Conservation (phyloP, 495 filamentous ascomycete species). For the Aspergillus diversus region DNA sequence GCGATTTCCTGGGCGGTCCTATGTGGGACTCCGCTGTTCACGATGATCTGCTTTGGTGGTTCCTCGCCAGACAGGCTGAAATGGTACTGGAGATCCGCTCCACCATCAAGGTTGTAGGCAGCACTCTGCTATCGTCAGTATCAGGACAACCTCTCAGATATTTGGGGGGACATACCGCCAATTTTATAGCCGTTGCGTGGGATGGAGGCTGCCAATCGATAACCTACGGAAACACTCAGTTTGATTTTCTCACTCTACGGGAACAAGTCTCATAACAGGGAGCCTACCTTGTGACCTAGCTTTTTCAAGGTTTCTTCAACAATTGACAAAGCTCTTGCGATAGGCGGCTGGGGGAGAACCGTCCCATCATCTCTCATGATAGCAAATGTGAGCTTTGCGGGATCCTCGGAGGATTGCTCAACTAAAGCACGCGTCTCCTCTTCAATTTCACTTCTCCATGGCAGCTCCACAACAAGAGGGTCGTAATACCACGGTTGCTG, state of each 20-base stretch:
- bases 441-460: conserved; percentile 62
- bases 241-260: not conserved
- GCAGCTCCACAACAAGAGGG: conserved; percentile 62
- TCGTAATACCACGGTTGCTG: conserved; percentile 68
- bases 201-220: conserved; percentile 63
- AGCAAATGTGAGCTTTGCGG: conserved; percentile 53
- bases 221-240: conserved; percentile 32
- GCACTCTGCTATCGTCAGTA: conserved; percentile 10
- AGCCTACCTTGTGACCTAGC: conserved; percentile 55
- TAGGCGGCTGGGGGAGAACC: conserved; percentile 54
- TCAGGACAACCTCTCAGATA: not conserved
- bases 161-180: conserved; percentile 31
- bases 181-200: conserved; percentile 38
- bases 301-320: conserved; percentile 53
- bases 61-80: conserved; percentile 61
- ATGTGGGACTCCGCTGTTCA: conserved; percentile 25
- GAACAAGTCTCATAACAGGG: not conserved
- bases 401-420: conserved; percentile 29
- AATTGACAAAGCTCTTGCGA: conserved; percentile 56
- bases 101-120: conserved; percentile 48
- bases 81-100: conserved; percentile 53
- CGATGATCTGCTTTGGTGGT: conserved; percentile 42
- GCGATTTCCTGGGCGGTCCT: conserved; percentile 53
- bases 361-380: conserved; percentile 55
- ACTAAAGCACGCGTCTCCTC: conserved; percentile 49